Percentiles rank a stretch among this genome's conserved stretches.
Evolutionary conservation across 2,329 filamentous ascomycete genomes (phyloP).

Genomic region (Colletotrichum zoysiae): DNA sequence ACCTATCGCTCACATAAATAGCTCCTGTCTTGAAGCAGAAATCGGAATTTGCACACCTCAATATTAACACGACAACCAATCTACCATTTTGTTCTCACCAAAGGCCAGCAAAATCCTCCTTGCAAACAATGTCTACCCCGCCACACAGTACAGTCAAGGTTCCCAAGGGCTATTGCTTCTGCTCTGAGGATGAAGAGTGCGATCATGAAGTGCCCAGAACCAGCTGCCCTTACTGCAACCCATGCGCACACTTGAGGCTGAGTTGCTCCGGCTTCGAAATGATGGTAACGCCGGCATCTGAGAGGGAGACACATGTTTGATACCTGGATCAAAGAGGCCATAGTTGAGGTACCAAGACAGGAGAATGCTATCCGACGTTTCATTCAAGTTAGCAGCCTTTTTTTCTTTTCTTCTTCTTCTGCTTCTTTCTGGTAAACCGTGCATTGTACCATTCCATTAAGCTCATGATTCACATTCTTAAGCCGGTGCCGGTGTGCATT

Average conservation of each 20-base stretch:
- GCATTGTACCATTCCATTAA: too few relatives aligned
- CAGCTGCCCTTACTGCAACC: conserved; percentile 6
- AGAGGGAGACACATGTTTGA: neutral
- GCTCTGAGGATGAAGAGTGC: neutral
- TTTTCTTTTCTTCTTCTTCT: too few relatives aligned
- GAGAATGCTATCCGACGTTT: too few relatives aligned
- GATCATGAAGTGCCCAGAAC: neutral
- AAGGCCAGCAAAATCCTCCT: too few relatives aligned
- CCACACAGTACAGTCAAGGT: neutral
- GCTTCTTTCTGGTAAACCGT: too few relatives aligned
- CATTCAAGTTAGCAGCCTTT: too few relatives aligned
- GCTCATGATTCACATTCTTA: too few relatives aligned
- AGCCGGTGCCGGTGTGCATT: too few relatives aligned
- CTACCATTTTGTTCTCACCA: neutral
- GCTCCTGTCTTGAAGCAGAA: neutral
- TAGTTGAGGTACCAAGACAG: too few relatives aligned
- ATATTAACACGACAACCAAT: neutral
- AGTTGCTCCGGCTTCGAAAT: neutral
- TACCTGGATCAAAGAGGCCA: neutral
- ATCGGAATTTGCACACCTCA: rapidly evolving
- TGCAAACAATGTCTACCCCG: neutral
- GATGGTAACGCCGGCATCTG: rapidly evolving
- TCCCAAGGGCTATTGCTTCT: neutral
- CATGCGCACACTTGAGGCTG: neutral
- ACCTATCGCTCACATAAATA: neutral